These are phyloP conservation scores for Pyracantha coccinea DNA, from an alignment of 331 rosid species.

Conservation along the genomic window DNA sequence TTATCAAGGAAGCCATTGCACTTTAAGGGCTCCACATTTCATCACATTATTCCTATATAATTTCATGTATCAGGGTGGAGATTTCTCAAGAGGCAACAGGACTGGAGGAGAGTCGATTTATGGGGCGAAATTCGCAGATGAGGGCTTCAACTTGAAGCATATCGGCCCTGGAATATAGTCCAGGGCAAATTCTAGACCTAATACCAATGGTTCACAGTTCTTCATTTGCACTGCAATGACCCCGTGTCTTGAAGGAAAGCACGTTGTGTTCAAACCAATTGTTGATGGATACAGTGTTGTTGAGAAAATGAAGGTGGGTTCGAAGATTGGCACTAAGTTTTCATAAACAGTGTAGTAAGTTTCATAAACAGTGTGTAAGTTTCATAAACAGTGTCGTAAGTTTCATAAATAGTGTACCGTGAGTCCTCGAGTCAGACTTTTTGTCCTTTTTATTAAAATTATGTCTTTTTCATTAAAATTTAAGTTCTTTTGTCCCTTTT, in stretches of 20 bases:
- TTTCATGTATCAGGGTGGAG: constrained; percentile 90
- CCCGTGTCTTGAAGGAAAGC: constrained; percentile 72
- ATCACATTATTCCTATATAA: constrained; percentile 67
- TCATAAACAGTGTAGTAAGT: no score
- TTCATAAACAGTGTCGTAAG: no score
- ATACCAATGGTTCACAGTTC: constrained; percentile 86
- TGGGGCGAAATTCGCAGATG: constrained; percentile 56
- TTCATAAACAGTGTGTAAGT: no score
- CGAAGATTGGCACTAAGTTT: constrained; percentile 25
- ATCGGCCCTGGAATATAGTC: constrained; percentile 74
- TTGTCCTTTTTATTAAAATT: no score
- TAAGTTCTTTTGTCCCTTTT: no score
- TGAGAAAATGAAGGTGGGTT: constrained; percentile 65
- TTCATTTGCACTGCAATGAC: constrained; percentile 56
- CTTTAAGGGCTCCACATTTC: constrained; percentile 62
- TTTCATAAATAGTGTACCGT: no score
- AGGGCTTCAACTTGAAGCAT: constrained; percentile 68
- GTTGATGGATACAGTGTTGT: constrained; percentile 61
- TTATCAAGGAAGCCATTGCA: constrained; percentile 51
- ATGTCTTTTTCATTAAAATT: no score
- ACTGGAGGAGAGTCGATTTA: constrained; percentile 89
- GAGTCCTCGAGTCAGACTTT: no score
- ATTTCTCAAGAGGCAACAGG: constrained; percentile 72
- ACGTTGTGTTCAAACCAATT: constrained; percentile 82
- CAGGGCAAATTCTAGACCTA: constrained; percentile 74